phyloP scores from a whole-genome alignment of 805 yeast species.

The Saturnispora sanitii region DNA sequence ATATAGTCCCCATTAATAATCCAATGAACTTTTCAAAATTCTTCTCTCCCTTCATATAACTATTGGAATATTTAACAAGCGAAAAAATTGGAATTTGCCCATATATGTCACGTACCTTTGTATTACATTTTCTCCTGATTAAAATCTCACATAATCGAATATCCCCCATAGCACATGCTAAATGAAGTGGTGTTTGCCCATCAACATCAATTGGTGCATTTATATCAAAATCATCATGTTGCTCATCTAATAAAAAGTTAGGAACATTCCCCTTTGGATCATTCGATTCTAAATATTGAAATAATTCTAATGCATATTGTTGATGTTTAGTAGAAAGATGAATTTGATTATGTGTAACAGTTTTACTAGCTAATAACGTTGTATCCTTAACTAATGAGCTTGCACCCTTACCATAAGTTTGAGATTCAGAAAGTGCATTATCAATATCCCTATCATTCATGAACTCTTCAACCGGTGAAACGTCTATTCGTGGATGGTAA shows the following conservation, averaged over 20 bases:
- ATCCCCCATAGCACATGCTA: conserved; percentile 97
- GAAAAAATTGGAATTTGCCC: conserved; percentile 88
- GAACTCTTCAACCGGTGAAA: conserved; percentile 44
- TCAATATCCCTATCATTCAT: conserved; percentile 44
- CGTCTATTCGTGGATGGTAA: conserved; percentile 1
- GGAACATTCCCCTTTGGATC: conserved; percentile 36
- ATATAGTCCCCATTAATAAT: conserved; percentile 63
- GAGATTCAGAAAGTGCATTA: conserved; percentile 26
- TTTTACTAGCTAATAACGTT: conserved; percentile 3
- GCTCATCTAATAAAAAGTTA: conserved; percentile 50
- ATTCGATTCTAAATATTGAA: conserved; percentile 46
- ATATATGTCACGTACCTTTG: conserved; percentile 45
- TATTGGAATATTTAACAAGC: conserved; percentile 78
- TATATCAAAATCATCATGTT: conserved; percentile 53
- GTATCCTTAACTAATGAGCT: conserved; percentile 6
- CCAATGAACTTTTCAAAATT: conserved; percentile 75
- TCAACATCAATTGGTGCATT: conserved; percentile 85
- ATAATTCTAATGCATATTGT: conserved; percentile 33
- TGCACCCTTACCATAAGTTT: conserved; percentile 12
- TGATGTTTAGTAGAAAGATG: conserved; percentile 2
- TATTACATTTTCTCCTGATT: conserved; percentile 65
- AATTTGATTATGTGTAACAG: not conserved
- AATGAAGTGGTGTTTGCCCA: conserved; percentile 89
- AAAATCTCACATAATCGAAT: conserved; percentile 66
- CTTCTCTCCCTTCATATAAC: conserved; percentile 51